Base-by-base conservation (phyloP, 768 basidiomycete species). In the Coprinellus aureogranulatus region DNA sequence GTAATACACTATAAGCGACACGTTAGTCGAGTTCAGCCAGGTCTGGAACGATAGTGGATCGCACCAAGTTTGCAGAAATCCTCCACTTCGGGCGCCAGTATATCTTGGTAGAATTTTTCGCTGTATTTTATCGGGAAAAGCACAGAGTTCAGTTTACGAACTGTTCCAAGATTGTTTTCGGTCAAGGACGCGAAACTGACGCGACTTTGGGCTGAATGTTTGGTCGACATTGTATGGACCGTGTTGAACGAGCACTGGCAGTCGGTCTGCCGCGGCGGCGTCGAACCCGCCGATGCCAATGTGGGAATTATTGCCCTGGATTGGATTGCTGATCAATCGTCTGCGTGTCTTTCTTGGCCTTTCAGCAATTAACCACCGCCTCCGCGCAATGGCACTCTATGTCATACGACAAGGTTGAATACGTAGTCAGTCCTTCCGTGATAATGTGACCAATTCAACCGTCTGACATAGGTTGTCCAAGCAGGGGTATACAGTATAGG, bases 71-170 rank as follows among this genome's bases (percentile, higher is more conserved):
- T 87, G 75, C 91, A 93, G 71, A 91, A 94, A 20, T 88, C 84
- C 65, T 95, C 93, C 16, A 88, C 79, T 59, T 93, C 89, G 14
- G 89, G 82, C 41, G 80, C 75, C 48, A 92, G 71, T 59, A 95
- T 85, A 66, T 89, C 90, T 65, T 81, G 74, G 73, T 94, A 96
- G 77, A 94, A 94, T 68, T 87, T 88, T 64, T 92, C 89, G 70
- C 87, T 87, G 71, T 95, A 96, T 65, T 86, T 86, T 68, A 95
- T 89, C 26, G 94, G 92, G 70, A 94, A 94, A 41, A 95, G 81
- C 40, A 94, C 90, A 2, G 86, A 84, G 71, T 88, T 81, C 41
- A 81, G 67, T 66, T 83, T 87, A 58, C 87, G 80, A 53, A 88
- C 82, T 1, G 88, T 87, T 52, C 93, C 93, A 46, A 94, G 74